These are phyloP conservation scores for Penicillium malachiteum DNA, from an alignment of 495 filamentous ascomycete species.

Conservation along the genomic window DNA sequence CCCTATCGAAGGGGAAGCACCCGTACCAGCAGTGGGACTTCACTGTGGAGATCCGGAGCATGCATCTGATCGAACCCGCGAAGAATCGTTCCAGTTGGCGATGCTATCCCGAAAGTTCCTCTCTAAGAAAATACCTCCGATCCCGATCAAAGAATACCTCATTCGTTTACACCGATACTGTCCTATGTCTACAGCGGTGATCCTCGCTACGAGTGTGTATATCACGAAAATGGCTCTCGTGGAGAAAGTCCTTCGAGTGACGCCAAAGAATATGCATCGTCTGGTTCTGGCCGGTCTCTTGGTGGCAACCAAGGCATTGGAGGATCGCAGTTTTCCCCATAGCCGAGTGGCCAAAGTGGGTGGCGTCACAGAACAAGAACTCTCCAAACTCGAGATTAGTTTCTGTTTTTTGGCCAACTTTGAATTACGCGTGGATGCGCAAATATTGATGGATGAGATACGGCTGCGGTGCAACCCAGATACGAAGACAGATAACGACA, in stretches of 20 bases:
- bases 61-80: slow-evolving; percentile 1
- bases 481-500: background rate
- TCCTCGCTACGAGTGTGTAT: slow-evolving; percentile 89
- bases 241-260: slow-evolving; percentile 72
- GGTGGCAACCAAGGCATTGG: slow-evolving; percentile 88
- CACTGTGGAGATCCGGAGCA: slow-evolving; percentile 23
- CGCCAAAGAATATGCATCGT: slow-evolving; percentile 80
- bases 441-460: slow-evolving; percentile 53
- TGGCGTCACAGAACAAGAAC: slow-evolving; percentile 75
- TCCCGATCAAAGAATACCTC: slow-evolving; percentile 82
- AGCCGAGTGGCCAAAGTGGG: slow-evolving; percentile 83
- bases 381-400: slow-evolving; percentile 82
- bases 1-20: slow-evolving; percentile 23
- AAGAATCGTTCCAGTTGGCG: slow-evolving; percentile 23
- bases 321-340: slow-evolving; percentile 86
- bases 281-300: slow-evolving; percentile 79
- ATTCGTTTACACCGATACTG: slow-evolving; percentile 84
- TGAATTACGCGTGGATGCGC: slow-evolving; percentile 68
- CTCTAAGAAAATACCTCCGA: slow-evolving; percentile 77
- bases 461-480: background rate
- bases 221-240: slow-evolving; percentile 75
- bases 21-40: slow-evolving; percentile 26
- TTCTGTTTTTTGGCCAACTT: slow-evolving; percentile 86
- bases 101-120: slow-evolving; percentile 87
- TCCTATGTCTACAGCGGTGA: slow-evolving; percentile 94